phyloP scores from a whole-genome alignment of 192 early-diverging fungal genomes.

The Rhizophagus sp. region DNA sequence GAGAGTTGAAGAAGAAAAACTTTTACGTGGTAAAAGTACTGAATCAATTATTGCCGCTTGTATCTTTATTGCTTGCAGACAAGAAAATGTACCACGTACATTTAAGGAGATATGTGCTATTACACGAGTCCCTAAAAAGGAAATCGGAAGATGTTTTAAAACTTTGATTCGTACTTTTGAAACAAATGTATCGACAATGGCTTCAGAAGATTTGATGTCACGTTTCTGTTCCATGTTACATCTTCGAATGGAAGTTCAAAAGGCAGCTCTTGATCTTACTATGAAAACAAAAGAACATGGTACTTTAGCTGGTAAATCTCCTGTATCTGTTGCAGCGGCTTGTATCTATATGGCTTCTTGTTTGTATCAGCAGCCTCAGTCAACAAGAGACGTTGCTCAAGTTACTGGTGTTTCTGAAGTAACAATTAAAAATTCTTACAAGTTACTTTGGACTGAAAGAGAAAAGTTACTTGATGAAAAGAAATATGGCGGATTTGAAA shows the following conservation, averaged over 20 bases:
- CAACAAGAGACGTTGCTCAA: constrained; percentile 76
- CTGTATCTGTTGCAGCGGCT: constrained; percentile 90
- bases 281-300: constrained; percentile 76
- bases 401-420: constrained; percentile 92
- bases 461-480: constrained; percentile 49
- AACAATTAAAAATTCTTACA: constrained; percentile 88
- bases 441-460: constrained; percentile 62
- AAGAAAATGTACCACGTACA: constrained; percentile 80
- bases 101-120: constrained; percentile 92
- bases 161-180: constrained; percentile 56
- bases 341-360: constrained; percentile 86
- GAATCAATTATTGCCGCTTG: constrained; percentile 88
- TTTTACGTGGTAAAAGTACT: constrained; percentile 77
- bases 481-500: constrained; percentile 10
- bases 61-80: constrained; percentile 90
- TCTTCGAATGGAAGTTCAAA: constrained; percentile 65
- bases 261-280: constrained; percentile 70
- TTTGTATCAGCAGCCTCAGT: constrained; percentile 65
- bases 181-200: constrained; percentile 65
- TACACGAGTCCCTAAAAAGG: constrained; percentile 90
- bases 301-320: constrained; percentile 85
- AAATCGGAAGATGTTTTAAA: constrained; percentile 87
- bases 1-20: constrained; percentile 78
- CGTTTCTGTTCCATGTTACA: constrained; percentile 82
- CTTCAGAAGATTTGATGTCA: constrained; percentile 70